Evolutionary conservation across 2,329 filamentous ascomycete species (phyloP), one percentile per base, ranked within the genome.

Genomic region (Bertia moriformis): DNA sequence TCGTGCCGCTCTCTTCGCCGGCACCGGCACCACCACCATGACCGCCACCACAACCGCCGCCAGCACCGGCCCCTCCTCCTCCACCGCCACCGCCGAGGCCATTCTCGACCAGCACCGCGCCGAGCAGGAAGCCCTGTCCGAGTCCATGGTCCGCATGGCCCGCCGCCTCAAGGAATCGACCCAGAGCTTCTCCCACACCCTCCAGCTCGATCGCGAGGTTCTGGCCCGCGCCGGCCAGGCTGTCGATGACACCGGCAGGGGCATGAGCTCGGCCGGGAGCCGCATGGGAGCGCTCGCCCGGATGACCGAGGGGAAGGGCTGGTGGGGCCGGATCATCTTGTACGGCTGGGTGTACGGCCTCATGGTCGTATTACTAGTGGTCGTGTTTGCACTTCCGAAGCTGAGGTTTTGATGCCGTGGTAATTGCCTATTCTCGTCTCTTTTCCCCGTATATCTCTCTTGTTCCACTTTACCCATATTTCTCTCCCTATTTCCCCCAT

Each of bases 381-480:
- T 95, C 46, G 88, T 95, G 12, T 89, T 89, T 63, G 69, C 89
- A 38, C 63, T 86, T 53, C 89, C 89, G 0, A 96, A 95, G 65
- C 59, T 95, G 54, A 71, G 89, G 51, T 91, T 94, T 52, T 94
- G 51, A 65, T 10, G 22, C n/a, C 22, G 22, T 27, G 7, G 22
- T n/a, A n/a, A n/a, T n/a, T n/a, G n/a, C n/a, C n/a, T n/a, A n/a
- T n/a, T n/a, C n/a, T n/a, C n/a, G n/a, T n/a, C n/a, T n/a, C n/a
- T n/a, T n/a, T n/a, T n/a, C n/a, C n/a, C n/a, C n/a, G n/a, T n/a
- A n/a, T n/a, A n/a, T n/a, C n/a, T n/a, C n/a, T n/a, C n/a, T n/a
- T n/a, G n/a, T n/a, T n/a, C n/a, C n/a, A n/a, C n/a, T n/a, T n/a
- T n/a, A n/a, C n/a, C n/a, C n/a, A n/a, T n/a, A n/a, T n/a, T n/a